These are phyloP conservation scores for Xylaria sp. DNA, from an alignment of 2,329 filamentous ascomycete species.

Conservation along the genomic window DNA sequence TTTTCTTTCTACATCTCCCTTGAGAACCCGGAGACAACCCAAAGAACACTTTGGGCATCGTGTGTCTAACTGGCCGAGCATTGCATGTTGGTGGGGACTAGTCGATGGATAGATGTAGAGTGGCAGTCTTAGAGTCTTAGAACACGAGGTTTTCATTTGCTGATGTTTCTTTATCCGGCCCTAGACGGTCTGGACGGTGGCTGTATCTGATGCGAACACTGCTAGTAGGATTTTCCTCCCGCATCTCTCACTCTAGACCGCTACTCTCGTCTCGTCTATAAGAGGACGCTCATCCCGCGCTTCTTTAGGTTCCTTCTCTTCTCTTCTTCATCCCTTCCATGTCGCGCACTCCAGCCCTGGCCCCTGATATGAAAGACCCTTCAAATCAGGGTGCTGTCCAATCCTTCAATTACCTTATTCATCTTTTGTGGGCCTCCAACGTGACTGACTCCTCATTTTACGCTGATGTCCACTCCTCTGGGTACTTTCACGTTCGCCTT, in stretches of 20 bases:
- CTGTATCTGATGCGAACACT: background rate
- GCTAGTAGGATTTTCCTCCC: background rate
- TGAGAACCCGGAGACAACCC: background rate
- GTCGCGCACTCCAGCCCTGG: background rate
- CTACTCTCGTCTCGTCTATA: background rate
- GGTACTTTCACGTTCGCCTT: background rate
- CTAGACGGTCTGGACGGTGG: background rate
- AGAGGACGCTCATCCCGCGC: background rate
- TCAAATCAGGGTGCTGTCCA: background rate
- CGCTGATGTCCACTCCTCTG: background rate
- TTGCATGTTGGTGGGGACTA: background rate
- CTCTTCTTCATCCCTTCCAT: background rate
- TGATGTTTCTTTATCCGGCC: background rate
- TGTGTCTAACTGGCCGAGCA: background rate
- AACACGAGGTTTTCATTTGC: background rate
- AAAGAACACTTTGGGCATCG: background rate
- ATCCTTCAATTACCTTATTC: background rate
- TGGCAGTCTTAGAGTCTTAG: background rate
- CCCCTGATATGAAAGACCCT: background rate
- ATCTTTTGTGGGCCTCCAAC: background rate
- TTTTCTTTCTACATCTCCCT: background rate
- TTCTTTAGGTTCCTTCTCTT: background rate
- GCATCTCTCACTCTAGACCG: background rate
- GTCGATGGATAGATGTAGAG: background rate
- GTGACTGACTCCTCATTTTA: background rate